Evolutionary conservation across 1,139 yeast genomes (phyloP), one percentile per base, ranked within the genome.

Genomic region (Pichia inconspicua): DNA sequence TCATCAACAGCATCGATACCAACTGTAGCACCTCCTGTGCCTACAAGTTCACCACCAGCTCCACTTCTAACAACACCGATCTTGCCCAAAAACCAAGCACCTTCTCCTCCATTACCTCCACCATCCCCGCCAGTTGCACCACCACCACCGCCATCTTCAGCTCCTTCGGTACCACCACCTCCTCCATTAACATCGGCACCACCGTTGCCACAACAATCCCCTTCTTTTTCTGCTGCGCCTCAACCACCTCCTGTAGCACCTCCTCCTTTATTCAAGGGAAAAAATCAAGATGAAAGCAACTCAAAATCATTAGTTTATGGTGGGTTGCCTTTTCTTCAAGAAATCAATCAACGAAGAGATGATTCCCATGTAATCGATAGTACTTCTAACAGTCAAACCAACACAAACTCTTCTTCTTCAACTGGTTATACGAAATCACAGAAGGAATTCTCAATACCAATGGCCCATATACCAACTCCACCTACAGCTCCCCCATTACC

Each of bases 41-140:
- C 94, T 30, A 82, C 92, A 61, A 83, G 87, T 55, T 94, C 94
- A 61, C 84, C 94, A 63, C 84, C 82, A 25, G 83, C 32, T 25
- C 36, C 45, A 11, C 17, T 38, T 15, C 8, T 4, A 11, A 25
- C 22, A 8, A 14, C 14, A 19, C 15, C 41, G 22, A 22, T 22
- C 5, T 22, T 22, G 22, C 22, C 22, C 3, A 22, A 22, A 22
- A 22, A 5, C 22, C 22, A 22, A 39, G 40, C 42, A 28, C 25
- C 35, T 6, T 8, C 25, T 25, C 9, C 14, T 8, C 25, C 40
- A 30, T 30, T 14, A 5, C n/a, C 34, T 30, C n/a, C 34, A 43
- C 34, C 53, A 17, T n/a, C 30, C 2, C 25, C 41, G 5, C 34
- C 43, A 8, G 88, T 80, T 10, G 28, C 44, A 27, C 12, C 40